Evolutionary conservation across 176 grass and related monocot genomes (phyloP).

Genomic region (Hsuehochloa calcarea): DNA sequence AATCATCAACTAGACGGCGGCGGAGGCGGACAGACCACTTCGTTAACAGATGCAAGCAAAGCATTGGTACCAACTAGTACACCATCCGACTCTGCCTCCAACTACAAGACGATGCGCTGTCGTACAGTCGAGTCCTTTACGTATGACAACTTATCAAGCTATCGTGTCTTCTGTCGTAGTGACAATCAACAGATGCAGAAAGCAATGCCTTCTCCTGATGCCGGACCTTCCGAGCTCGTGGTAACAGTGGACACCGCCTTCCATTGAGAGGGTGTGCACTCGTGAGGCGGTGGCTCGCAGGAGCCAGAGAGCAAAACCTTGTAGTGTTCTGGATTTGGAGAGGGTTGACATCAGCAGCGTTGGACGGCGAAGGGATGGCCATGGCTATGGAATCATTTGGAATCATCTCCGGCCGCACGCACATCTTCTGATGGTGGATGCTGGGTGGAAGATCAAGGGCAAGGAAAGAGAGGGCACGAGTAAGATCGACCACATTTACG

Average conservation of each 20-base stretch:
- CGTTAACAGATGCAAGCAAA: constrained; percentile 1
- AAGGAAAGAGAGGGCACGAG: constrained; percentile 39
- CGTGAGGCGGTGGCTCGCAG: constrained; percentile 11
- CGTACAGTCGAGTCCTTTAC: constrained; percentile 68
- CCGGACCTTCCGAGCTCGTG: neutral
- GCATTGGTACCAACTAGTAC: neutral
- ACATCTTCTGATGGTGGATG: constrained; percentile 67
- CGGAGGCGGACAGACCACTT: neutral
- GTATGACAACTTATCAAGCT: constrained; percentile 63
- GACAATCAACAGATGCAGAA: neutral
- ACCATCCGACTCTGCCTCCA: constrained; percentile 15
- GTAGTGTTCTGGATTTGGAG: constrained; percentile 37
- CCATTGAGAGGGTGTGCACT: constrained; percentile 37
- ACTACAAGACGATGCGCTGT: neutral
- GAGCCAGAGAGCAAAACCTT: constrained; percentile 42
- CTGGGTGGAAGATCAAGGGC: constrained; percentile 61
- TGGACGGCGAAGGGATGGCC: neutral
- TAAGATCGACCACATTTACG: constrained; percentile 44
- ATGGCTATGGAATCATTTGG: constrained; percentile 44
- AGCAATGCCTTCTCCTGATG: constrained; percentile 17
- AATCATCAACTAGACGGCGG: constrained; percentile 18
- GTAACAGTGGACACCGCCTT: constrained; percentile 39
- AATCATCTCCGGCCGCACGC: constrained; percentile 68
- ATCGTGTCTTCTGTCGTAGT: constrained; percentile 36
- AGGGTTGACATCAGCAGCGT: constrained; percentile 24